Percentiles rank a stretch among this genome's conserved stretches.
These are phyloP conservation scores for Boletales sp. DNA, from an alignment of 768 basidiomycete genomes.

Conservation along the genomic window DNA sequence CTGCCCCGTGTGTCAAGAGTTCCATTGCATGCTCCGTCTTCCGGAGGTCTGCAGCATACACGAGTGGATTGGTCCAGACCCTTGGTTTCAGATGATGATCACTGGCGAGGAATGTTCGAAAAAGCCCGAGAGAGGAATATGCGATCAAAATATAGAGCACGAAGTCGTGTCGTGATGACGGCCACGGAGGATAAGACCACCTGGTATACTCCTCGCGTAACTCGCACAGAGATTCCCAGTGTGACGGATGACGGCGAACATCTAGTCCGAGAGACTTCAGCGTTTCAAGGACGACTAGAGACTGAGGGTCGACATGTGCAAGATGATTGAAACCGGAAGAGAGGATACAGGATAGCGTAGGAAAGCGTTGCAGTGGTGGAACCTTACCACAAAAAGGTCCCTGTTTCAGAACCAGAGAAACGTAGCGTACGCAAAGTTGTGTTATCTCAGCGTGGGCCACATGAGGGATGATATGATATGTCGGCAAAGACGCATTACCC, in stretches of 20 bases:
- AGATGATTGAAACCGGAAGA: constrained; percentile 3
- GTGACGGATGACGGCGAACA: neutral
- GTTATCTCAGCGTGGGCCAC: neutral
- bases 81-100: neutral
- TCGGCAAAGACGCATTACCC: neutral
- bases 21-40: constrained; percentile 3
- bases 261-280: neutral
- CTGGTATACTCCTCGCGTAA: neutral
- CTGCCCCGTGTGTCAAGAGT: neutral
- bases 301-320: neutral
- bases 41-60: constrained; percentile 5
- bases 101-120: neutral
- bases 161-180: neutral
- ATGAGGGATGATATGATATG: neutral
- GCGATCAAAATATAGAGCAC: constrained; percentile 1
- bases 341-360: neutral
- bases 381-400: neutral
- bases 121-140: neutral
- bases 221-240: constrained; percentile 1
- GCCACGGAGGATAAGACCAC: constrained; percentile 4
- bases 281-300: neutral
- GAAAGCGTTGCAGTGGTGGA: neutral
- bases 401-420: neutral
- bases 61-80: constrained; percentile 6
- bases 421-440: neutral